Base-by-base conservation (phyloP, 75 land plant genomes). In the Selaginella tamariscina region DNA sequence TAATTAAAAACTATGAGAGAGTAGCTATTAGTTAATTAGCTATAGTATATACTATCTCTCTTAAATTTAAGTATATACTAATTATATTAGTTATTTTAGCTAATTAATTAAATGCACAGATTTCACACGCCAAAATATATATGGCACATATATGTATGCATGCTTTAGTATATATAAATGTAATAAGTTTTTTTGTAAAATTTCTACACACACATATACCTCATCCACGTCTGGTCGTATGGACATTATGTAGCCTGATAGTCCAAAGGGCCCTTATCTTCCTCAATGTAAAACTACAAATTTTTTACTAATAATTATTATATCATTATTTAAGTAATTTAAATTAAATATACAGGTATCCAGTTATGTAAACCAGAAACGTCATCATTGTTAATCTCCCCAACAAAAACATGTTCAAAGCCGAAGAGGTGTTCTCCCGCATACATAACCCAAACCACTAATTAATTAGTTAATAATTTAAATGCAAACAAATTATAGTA, bases 351-450 rank as follows among this genome's bases (percentile, higher is more conserved):
- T 64, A 82, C 97, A 87, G 86, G 90, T 75, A 93, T 80, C 98
- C 98, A 93, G 75, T 93, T 93, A 65, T 93, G 98, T 33, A 93
- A 84, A 28, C 98, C 98, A 39, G 91, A 86, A 24, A 93, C 91
- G 64, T 86, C 85, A 5, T 80, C 69, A 56, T 57, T 29, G 54
- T 44, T 56, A 74, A 80, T 92, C 62, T 89, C 72, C 75, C 81
- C 66, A 93, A 93, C 98, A 95, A 93, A 8, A 93, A 72, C 62
- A 64, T 32, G 5, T 65, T 78, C 83, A 93, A 32, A 63, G 68
- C 74, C 26, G n/a, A n/a, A n/a, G n/a, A n/a, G 70, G 67, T 72
- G 89, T 93, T 69, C 86, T 89, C 32, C 83, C 86, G 27, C 77
- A 75, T 74, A 44, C 72, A 49, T 67, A 68, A 27, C 65, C 71